Conservation (phyloP, 1,284 basidiomycete species). For the Meira miltonrushii region DNA sequence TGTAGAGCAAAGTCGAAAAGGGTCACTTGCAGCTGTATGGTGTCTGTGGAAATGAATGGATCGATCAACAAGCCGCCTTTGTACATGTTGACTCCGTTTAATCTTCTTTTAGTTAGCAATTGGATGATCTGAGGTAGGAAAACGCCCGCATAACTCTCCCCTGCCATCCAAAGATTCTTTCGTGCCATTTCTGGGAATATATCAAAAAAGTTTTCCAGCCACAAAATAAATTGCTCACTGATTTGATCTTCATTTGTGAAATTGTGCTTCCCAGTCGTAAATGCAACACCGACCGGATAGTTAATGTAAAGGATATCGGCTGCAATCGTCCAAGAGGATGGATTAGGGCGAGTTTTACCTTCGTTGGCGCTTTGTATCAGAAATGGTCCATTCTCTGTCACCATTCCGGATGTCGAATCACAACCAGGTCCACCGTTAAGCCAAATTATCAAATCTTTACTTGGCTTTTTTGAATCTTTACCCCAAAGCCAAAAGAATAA, state of each 20-base stretch:
- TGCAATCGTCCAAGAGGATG: slow-evolving; percentile 73
- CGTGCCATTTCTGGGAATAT: slow-evolving; percentile 28
- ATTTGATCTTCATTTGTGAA: slow-evolving; percentile 55
- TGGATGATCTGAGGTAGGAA: slow-evolving; percentile 55
- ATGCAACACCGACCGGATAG: slow-evolving; percentile 77
- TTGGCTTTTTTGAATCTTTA: slow-evolving; percentile 64
- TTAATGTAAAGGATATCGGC: slow-evolving; percentile 69
- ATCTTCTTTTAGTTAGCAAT: slow-evolving; percentile 7
- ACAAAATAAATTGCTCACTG: slow-evolving; percentile 49
- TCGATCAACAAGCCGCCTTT: slow-evolving; percentile 44
- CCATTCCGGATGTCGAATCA: slow-evolving; percentile 68
- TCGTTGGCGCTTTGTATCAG: slow-evolving; percentile 64
- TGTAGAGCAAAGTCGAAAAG: slow-evolving; percentile 17
- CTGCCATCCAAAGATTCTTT: slow-evolving; percentile 34
- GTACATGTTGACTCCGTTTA: slow-evolving; percentile 13
- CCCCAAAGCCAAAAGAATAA: slow-evolving; percentile 80
- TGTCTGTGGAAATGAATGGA: slow-evolving; percentile 31
- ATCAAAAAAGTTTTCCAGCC: slow-evolving; percentile 34
- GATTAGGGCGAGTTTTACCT: slow-evolving; percentile 61
- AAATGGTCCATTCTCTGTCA: slow-evolving; percentile 75
- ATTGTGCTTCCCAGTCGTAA: slow-evolving; percentile 67
- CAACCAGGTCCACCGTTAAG: slow-evolving; percentile 64
- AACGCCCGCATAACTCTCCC: slow-evolving; percentile 85
- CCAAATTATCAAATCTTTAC: slow-evolving; percentile 68
- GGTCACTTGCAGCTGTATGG: slow-evolving; percentile 28